Conservation (phyloP, 805 yeast genomes). For the Millerozyma acaciae region DNA sequence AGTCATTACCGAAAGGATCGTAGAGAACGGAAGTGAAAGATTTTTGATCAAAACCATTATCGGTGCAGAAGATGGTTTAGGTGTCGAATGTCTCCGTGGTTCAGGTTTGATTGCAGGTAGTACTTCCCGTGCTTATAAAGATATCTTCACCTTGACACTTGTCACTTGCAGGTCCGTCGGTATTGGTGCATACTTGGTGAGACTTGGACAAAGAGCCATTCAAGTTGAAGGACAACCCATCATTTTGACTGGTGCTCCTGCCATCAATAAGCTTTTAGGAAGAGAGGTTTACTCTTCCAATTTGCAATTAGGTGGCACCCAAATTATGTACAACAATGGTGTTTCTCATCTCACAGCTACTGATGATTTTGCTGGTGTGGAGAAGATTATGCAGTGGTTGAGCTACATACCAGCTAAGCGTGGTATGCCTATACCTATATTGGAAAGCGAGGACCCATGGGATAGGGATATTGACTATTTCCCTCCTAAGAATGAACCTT, state of each 20-base stretch:
- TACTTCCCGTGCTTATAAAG: slow-evolving; percentile 95
- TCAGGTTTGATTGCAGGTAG: slow-evolving; percentile 99
- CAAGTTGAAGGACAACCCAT: slow-evolving; percentile 99
- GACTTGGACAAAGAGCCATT: slow-evolving; percentile 98
- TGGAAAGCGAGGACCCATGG: slow-evolving; percentile 83
- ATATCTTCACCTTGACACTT: slow-evolving; percentile 93
- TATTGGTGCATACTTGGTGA: slow-evolving; percentile 97
- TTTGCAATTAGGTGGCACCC: slow-evolving; percentile 98
- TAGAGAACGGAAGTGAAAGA: slow-evolving; percentile 82
- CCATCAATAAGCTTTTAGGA: slow-evolving; percentile 93
- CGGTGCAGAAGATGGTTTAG: slow-evolving; percentile 94
- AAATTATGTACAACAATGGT: slow-evolving; percentile 97
- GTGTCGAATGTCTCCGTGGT: slow-evolving; percentile 97
- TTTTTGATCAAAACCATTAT: slow-evolving; percentile 77
- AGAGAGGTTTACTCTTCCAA: slow-evolving; percentile 96
- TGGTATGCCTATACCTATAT: slow-evolving; percentile 84
- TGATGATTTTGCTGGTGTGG: slow-evolving; percentile 95
- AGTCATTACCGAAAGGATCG: slow-evolving; percentile 72
- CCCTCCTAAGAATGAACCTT: slow-evolving; percentile 69
- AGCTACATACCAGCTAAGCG: slow-evolving; percentile 91
- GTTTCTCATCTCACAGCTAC: slow-evolving; percentile 96
- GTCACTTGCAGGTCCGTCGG: slow-evolving; percentile 99
- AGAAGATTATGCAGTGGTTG: slow-evolving; percentile 92
- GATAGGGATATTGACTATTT: slow-evolving; percentile 83
- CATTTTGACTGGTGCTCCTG: slow-evolving; percentile 98